Percentiles rank a stretch among this genome's conserved stretches.
phyloP scores from a whole-genome alignment of 148 eudicot species.

The Amaranthus cruentus region DNA sequence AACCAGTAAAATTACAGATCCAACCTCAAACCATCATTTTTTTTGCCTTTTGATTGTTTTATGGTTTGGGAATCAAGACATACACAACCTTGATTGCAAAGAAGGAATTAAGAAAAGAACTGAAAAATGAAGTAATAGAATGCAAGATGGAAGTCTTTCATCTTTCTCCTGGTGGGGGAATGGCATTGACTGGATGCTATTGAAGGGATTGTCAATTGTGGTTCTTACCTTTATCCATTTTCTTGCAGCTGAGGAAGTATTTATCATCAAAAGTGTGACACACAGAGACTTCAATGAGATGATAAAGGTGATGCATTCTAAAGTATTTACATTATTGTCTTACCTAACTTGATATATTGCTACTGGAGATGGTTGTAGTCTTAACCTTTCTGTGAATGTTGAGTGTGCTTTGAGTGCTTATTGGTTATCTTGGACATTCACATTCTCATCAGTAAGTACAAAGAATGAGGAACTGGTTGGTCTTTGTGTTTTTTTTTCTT shows the following conservation, averaged over 20 bases:
- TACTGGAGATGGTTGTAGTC: background rate
- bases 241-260: slow-evolving; percentile 86
- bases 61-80: background rate
- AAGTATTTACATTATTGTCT: slow-evolving; percentile 1
- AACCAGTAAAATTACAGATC: background rate
- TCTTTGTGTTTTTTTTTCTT: background rate
- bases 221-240: slow-evolving; percentile 15
- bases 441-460: background rate
- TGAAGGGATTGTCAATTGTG: background rate
- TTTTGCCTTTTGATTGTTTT: background rate
- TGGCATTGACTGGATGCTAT: background rate
- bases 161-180: background rate
- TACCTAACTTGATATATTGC: background rate
- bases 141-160: background rate
- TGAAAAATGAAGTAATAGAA: background rate
- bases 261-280: slow-evolving; percentile 88
- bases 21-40: background rate
- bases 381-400: background rate
- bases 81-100: background rate
- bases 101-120: background rate
- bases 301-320: slow-evolving; percentile 67
- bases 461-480: background rate
- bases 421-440: background rate
- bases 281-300: slow-evolving; percentile 85
- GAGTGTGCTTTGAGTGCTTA: background rate